phyloP scores from a whole-genome alignment of 345 rosid genomes.

The Pistacia integerrima region DNA sequence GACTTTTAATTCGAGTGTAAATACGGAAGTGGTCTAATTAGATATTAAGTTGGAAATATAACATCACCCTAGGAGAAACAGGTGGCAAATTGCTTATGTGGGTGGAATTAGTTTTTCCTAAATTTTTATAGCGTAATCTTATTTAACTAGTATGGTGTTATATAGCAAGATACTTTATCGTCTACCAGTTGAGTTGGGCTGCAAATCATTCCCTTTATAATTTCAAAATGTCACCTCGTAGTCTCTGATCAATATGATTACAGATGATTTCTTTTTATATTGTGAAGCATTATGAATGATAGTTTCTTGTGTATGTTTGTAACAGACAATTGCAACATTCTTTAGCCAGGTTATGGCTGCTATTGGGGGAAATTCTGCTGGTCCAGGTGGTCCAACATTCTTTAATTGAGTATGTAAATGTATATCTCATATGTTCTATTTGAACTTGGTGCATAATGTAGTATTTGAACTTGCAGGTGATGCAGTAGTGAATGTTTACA shows the following conservation, averaged over 20 bases:
- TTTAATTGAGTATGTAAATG: neutral
- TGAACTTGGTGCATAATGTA: conserved; percentile 8
- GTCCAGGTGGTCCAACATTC: conserved; percentile 38
- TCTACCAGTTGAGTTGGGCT: neutral
- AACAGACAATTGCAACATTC: conserved; percentile 50
- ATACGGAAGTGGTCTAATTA: too few species aligned
- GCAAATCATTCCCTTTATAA: neutral
- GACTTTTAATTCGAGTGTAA: too few species aligned
- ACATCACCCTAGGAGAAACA: neutral
- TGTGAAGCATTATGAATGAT: conserved; percentile 8
- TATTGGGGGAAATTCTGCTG: conserved; percentile 56
- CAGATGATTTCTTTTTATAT: conserved; percentile 7
- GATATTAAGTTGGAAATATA: too few species aligned
- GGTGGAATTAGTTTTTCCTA: neutral
- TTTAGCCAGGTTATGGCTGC: conserved; percentile 54
- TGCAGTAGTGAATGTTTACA: conserved; percentile 49
- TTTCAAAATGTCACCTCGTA: neutral
- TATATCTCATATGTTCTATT: conserved; percentile 1
- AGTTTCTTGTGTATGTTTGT: conserved; percentile 10
- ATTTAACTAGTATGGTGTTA: neutral
- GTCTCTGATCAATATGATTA: neutral
- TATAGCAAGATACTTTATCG: neutral
- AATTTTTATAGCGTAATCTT: neutral
- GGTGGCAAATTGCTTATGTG: neutral
- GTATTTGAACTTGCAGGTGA: conserved; percentile 34